A percentile compares a stretch with the other conserved stretches of the same genome.
These are phyloP conservation scores for Linnemannia hyalina DNA, from an alignment of 192 early-diverging fungal species.

Conservation along the genomic window DNA sequence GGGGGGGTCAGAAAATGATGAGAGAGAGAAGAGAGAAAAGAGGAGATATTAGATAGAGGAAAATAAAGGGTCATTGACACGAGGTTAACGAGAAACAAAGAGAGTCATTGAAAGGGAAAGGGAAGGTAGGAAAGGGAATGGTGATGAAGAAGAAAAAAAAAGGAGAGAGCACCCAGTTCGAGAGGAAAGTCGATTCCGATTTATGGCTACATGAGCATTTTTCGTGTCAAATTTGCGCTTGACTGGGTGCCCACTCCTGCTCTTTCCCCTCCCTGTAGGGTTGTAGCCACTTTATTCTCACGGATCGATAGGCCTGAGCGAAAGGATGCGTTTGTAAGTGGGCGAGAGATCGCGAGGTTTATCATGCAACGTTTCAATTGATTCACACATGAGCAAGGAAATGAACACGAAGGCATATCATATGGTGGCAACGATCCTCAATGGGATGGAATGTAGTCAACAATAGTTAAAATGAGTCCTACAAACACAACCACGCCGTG, in stretches of 20 bases:
- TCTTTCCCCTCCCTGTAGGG: neutral
- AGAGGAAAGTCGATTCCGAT: conserved; percentile 1
- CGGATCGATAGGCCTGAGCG: neutral
- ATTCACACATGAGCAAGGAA: neutral
- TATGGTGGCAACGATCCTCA: neutral
- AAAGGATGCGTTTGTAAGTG: neutral
- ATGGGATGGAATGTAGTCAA: no score
- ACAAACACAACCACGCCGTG: no score
- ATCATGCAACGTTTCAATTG: neutral
- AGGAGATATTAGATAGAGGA: neutral
- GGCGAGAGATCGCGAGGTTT: neutral
- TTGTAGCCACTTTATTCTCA: neutral
- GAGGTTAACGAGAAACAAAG: neutral
- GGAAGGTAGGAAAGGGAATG: neutral
- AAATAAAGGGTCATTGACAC: neutral
- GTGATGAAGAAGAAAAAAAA: neutral
- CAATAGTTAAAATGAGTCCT: no score
- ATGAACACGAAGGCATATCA: neutral
- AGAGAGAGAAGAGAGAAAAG: neutral
- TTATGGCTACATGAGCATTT: neutral
- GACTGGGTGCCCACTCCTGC: neutral
- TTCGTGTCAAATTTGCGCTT: neutral
- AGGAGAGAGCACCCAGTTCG: neutral
- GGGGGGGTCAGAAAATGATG: neutral
- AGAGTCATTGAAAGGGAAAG: neutral